phyloP scores from a whole-genome alignment of 2,329 filamentous ascomycete genomes.

The Diaporthe sp. region DNA sequence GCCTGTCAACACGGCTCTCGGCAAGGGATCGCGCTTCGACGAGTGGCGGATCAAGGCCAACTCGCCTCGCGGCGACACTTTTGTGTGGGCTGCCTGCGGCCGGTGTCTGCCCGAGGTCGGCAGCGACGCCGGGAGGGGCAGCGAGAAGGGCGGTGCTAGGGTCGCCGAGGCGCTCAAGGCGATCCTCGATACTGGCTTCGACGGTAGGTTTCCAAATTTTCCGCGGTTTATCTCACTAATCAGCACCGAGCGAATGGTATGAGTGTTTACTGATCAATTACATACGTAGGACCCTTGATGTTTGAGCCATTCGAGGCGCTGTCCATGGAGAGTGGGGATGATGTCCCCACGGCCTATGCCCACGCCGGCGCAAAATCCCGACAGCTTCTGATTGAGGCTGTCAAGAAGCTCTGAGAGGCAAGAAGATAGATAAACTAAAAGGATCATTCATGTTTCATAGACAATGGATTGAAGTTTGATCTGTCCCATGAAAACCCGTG shows the following conservation, averaged over 20 bases:
- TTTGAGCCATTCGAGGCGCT: not conserved
- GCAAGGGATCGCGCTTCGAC: not conserved
- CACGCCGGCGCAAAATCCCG: not conserved
- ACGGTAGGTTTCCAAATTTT: not conserved
- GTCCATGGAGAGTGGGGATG: conserved; percentile 3
- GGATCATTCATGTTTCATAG: not conserved
- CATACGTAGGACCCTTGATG: not conserved
- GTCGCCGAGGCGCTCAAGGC: conserved; percentile 1
- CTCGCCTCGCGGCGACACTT: not conserved
- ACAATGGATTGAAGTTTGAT: not conserved
- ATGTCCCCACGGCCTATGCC: not conserved
- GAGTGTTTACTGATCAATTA: not conserved
- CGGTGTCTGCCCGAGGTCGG: conserved; percentile 1
- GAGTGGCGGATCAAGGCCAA: not conserved
- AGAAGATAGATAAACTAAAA: not conserved
- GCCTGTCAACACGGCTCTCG: not conserved
- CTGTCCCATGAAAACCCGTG: not conserved
- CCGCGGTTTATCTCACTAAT: not conserved
- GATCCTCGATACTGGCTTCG: not conserved
- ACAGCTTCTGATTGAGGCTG: not conserved
- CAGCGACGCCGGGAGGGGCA: not conserved
- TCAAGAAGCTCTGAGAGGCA: not conserved
- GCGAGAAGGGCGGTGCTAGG: not conserved
- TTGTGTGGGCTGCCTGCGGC: not conserved
- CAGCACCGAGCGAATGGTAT: not conserved